Evolutionary conservation across 2,329 filamentous ascomycete genomes (phyloP), one percentile per base, ranked within the genome.

Genomic region (Exophiala xenobiotica): DNA sequence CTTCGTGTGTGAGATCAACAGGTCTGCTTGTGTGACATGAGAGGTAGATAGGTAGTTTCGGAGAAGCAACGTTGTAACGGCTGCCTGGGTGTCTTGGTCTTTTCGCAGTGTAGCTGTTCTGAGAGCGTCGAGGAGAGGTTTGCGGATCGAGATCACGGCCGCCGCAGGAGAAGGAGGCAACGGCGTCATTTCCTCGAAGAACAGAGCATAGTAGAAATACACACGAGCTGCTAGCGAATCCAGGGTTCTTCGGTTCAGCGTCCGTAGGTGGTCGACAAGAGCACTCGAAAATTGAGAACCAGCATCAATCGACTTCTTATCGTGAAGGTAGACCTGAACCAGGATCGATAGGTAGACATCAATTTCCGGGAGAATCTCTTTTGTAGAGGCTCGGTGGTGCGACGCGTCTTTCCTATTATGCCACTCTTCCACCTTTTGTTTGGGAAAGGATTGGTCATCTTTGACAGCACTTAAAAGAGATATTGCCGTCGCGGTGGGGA

Each of bases 151-250:
- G 56, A 96, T 88, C 60, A 96, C 83, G 3, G 90, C 87, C 5
- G 91, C 95, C 64, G 89, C 86, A 49, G 90, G 87, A 46, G 91
- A 96, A 19, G 92, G 91, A 38, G 93, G 88, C 57, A 92, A 82
- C 18, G 92, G 91, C 54, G 85, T 82, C 56, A 95, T 81, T 71
- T 95, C 86, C 78, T 99, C 93, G 74, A 87, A 90, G 77, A 97
- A 97, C 63, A 97, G 79, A 19, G 90, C 90, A 74, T 90, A 96
- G 78, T 99, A 99, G 74, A 96, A 97, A 79, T 96, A 99, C 58
- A 92, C 90, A 72, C 95, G 95, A 60, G 92, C 90, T 53, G 91
- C 88, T 53, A 99, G 82, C 43, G 91, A 90, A 71, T 99, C 93
- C 57, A 99, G 77, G 19, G 93, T 97, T 63, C 93, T 86, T 57